Evolutionary conservation across 1,284 basidiomycete genomes (phyloP), one percentile per base, ranked within the genome.

Genomic region (Apiotrichum veenhuisii): DNA sequence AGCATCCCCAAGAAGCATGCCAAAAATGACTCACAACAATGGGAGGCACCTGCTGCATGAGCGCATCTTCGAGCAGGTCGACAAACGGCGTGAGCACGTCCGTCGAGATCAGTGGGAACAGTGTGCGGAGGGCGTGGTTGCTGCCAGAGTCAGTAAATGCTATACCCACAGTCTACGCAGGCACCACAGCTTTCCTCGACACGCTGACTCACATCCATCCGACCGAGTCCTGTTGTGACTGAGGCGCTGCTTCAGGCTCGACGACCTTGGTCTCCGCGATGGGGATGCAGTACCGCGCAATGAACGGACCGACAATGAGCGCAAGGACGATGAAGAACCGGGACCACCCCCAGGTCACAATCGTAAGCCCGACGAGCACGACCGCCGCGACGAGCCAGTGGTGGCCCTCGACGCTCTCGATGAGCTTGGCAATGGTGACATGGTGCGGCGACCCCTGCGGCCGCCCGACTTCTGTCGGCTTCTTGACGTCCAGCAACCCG

Each of bases 61-160:
- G 63, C 1, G 76, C 75, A 51, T 78, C 76, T 54, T 78, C 76
- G 36, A 78, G 62, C 2, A 78, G 63, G 57, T 78, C 77, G 30
- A 79, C 67, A 48, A 77, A 75, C 2, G 77, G 77, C 5, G 69
- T 68, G n/a, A 78, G 64, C n/a, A 76, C 63, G 54, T 77, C 72
- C 15, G 75, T 75, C 3, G 75, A 75, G 23, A 77, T 69, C 33
- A 77, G 57, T 0, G 76, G 76, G 59, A 76, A 77, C 10, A 77
- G 59, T 1, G 73, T 69, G 23, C 70, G 66, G 2, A 77, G 60
- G 0, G 71, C 69, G 36, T 76, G 70, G 54, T 77, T 77, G 5
- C 72, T 71, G 46, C 18, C 17, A 37, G 30, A 12, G 10, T 10
- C 40, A 41, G 40, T 22, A 18, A 12, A 57, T 62, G 38, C 54